Conservation (phyloP, 1,284 basidiomycete genomes). For the Moesziomyces antarcticus region DNA sequence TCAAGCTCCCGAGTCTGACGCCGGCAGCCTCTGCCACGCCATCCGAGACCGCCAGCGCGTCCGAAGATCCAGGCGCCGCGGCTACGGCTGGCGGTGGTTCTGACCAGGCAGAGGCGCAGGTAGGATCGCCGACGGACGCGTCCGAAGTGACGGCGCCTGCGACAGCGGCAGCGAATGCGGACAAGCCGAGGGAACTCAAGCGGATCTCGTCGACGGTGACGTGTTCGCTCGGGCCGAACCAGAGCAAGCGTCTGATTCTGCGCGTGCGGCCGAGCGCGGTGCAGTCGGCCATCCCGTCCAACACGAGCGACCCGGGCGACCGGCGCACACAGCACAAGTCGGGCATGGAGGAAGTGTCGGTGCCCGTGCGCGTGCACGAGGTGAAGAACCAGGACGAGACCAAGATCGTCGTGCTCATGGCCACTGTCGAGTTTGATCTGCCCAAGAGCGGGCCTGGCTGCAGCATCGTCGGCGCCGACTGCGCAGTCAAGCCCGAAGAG, state of each 20-base stretch:
- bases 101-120: background rate
- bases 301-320: conserved; percentile 33
- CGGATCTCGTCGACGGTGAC: conserved; percentile 58
- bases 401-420: conserved; percentile 49
- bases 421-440: conserved; percentile 43
- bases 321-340: conserved; percentile 28
- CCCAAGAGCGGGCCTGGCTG: conserved; percentile 3
- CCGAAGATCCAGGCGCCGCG: background rate
- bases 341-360: conserved; percentile 48
- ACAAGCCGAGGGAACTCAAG: conserved; percentile 44
- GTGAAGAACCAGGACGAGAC: conserved; percentile 67
- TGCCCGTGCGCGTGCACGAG: conserved; percentile 62
- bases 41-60: background rate
- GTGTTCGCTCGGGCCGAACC: conserved; percentile 52
- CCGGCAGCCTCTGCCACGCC: conserved; percentile 2
- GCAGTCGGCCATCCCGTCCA: conserved; percentile 34
- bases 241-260: conserved; percentile 58
- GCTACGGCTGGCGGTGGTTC: conserved; percentile 6
- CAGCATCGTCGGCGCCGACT: too few relatives aligned
- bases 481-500: background rate
- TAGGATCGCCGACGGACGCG: too few relatives aligned
- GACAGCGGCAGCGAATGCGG: background rate
- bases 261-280: conserved; percentile 54
- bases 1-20: conserved; percentile 53
- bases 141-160: conserved; percentile 1